phyloP scores from a whole-genome alignment of 805 yeast genomes.

The Candida boidinii region DNA sequence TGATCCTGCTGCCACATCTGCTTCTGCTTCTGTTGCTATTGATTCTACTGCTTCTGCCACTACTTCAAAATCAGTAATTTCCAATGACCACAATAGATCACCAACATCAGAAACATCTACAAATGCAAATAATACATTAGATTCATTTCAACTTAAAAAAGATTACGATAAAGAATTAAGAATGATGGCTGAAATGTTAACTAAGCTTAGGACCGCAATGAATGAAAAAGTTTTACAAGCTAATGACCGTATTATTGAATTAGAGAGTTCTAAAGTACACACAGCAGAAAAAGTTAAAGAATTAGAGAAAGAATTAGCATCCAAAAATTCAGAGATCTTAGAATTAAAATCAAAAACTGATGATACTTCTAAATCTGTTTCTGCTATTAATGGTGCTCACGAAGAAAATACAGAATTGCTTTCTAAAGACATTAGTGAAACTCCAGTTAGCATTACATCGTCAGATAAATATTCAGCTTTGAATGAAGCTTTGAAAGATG shows the following conservation, averaged over 20 bases:
- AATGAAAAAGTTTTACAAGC: conserved; percentile 49
- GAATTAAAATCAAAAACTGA: conserved; percentile 3
- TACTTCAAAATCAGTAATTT: too few species aligned
- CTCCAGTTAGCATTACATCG: too few species aligned
- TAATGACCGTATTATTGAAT: conserved; percentile 37
- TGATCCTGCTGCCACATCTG: neutral
- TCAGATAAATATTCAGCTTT: too few species aligned
- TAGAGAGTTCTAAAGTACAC: conserved; percentile 32
- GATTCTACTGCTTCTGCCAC: neutral
- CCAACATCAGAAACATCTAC: too few species aligned
- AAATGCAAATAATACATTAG: too few species aligned
- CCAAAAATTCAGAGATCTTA: conserved; percentile 2
- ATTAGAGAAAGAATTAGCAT: conserved; percentile 1
- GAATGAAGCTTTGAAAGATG: too few species aligned
- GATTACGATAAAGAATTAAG: conserved; percentile 12
- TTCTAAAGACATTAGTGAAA: conserved; percentile 12
- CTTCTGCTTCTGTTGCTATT: neutral
- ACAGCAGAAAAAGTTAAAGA: conserved; percentile 3
- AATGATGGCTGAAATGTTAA: conserved; percentile 17
- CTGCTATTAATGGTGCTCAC: conserved; percentile 2
- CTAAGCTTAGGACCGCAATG: conserved; percentile 31
- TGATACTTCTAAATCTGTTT: conserved; percentile 3
- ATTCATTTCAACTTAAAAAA: too few species aligned
- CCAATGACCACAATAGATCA: too few species aligned
- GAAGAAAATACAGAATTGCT: conserved; percentile 10